phyloP scores from a whole-genome alignment of 106 monocot genomes.

The Dendrobium huoshanense region DNA sequence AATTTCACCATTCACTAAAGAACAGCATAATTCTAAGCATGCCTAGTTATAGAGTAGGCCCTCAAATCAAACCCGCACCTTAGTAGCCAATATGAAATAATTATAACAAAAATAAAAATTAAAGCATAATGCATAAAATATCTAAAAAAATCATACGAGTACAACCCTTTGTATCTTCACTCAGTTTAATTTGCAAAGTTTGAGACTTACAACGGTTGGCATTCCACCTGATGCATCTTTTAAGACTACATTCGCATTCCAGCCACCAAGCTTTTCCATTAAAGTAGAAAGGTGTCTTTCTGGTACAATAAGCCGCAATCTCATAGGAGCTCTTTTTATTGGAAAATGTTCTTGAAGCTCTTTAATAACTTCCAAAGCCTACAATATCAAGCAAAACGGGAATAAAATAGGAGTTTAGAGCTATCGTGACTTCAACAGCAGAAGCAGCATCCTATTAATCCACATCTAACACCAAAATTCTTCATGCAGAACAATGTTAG shows the following conservation, averaged over 20 bases:
- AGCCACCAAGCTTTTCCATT: slow-evolving; percentile 50
- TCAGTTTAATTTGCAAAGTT: background rate
- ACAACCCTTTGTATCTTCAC: background rate
- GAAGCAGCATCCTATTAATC: background rate
- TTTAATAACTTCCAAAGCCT: slow-evolving; percentile 89
- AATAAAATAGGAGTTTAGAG: background rate
- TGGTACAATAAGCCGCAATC: slow-evolving; percentile 59
- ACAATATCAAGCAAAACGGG: slow-evolving; percentile 6
- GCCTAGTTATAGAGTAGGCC: background rate
- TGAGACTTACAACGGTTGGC: slow-evolving; percentile 56
- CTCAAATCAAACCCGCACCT: background rate
- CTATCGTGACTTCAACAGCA: background rate
- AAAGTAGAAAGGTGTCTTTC: slow-evolving; percentile 39
- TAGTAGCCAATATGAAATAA: background rate
- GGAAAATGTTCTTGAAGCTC: slow-evolving; percentile 89
- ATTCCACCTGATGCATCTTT: slow-evolving; percentile 62
- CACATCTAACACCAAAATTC: background rate
- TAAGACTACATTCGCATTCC: slow-evolving; percentile 60
- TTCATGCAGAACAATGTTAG: background rate
- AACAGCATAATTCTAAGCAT: background rate
- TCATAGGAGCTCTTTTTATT: slow-evolving; percentile 87
- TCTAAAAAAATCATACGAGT: background rate
- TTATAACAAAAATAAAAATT: background rate
- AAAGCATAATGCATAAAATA: background rate
- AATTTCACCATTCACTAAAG: background rate